Evolutionary conservation across 2,329 filamentous ascomycete species (phyloP).

Genomic region (Laburnicola sp.): DNA sequence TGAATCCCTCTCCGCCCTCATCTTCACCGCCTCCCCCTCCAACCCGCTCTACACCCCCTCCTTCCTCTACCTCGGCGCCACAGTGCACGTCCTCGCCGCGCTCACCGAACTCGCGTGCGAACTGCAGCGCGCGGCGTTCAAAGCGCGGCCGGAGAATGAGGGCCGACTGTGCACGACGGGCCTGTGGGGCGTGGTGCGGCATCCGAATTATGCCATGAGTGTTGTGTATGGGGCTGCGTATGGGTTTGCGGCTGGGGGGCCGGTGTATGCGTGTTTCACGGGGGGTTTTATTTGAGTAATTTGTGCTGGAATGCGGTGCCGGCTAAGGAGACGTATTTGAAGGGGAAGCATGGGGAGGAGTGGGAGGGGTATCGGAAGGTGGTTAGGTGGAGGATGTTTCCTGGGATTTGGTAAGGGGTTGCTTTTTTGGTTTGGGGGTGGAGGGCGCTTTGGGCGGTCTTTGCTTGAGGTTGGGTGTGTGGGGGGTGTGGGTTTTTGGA

Average conservation of each 20-base stretch:
- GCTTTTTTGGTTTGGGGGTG: no score
- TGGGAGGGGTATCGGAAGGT: slow-evolving; percentile 7
- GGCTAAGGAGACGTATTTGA: slow-evolving; percentile 3
- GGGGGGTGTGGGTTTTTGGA: no score
- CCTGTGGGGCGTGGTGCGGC: neutral
- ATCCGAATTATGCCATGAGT: slow-evolving; percentile 8
- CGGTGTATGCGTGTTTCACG: neutral
- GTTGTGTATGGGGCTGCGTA: slow-evolving; percentile 6
- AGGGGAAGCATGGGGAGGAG: slow-evolving; percentile 1
- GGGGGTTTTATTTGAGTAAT: slow-evolving; percentile 7
- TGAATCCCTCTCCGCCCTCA: neutral
- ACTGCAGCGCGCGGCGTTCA: neutral
- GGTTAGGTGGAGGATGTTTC: slow-evolving; percentile 9
- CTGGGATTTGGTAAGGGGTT: neutral
- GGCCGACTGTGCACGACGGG: slow-evolving; percentile 3
- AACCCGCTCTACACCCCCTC: neutral
- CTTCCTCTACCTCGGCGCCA: neutral
- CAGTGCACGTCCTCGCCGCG: neutral
- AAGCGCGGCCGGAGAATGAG: neutral
- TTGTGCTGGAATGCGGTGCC: slow-evolving; percentile 5
- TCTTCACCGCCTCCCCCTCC: neutral
- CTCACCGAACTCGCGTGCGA: neutral
- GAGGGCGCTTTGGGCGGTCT: no score
- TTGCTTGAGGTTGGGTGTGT: no score
- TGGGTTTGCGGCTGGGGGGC: slow-evolving; percentile 8